Percentiles rank a stretch among this genome's conserved stretches.
These are phyloP conservation scores for Fusarium decemcellulare DNA, from an alignment of 2,329 filamentous ascomycete genomes.

Conservation along the genomic window DNA sequence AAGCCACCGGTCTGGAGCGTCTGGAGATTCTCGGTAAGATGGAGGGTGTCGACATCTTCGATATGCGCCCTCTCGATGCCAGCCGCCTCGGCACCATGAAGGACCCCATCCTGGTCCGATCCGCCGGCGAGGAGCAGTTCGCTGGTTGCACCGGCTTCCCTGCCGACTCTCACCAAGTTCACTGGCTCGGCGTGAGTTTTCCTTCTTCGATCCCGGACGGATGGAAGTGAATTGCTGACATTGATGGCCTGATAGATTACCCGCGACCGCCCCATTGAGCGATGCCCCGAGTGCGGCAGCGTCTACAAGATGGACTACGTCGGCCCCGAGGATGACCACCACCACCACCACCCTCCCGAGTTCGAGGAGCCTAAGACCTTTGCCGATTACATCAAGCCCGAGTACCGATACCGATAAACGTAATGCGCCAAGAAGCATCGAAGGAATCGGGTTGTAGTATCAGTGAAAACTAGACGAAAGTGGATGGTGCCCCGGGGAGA, in stretches of 20 bases:
- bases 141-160: constrained; percentile 95
- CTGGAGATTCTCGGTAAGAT: constrained; percentile 99
- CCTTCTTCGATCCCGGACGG: constrained; percentile 25
- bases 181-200: constrained; percentile 87
- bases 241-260: constrained; percentile 71
- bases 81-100: constrained; percentile 92
- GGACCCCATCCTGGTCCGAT: constrained; percentile 91
- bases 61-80: constrained; percentile 96
- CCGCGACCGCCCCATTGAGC: constrained; percentile 90
- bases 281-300: constrained; percentile 96
- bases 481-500: constrained; percentile 42
- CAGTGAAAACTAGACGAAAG: constrained; percentile 44
- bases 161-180: constrained; percentile 89
- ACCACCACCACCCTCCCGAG: constrained; percentile 73
- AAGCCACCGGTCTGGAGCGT: constrained; percentile 97
- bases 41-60: constrained; percentile 97
- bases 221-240: constrained; percentile 36
- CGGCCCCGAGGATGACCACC: constrained; percentile 82
- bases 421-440: constrained; percentile 37
- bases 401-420: constrained; percentile 83
- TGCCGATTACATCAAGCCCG: constrained; percentile 93
- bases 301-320: constrained; percentile 99
- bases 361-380: constrained; percentile 95
- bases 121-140: constrained; percentile 96
- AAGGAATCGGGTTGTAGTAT: constrained; percentile 40